A percentile compares a stretch with the other conserved stretches of the same genome.
These are phyloP conservation scores for Ulvella scutata DNA, from an alignment of 139 green algal genomes.

Conservation along the genomic window DNA sequence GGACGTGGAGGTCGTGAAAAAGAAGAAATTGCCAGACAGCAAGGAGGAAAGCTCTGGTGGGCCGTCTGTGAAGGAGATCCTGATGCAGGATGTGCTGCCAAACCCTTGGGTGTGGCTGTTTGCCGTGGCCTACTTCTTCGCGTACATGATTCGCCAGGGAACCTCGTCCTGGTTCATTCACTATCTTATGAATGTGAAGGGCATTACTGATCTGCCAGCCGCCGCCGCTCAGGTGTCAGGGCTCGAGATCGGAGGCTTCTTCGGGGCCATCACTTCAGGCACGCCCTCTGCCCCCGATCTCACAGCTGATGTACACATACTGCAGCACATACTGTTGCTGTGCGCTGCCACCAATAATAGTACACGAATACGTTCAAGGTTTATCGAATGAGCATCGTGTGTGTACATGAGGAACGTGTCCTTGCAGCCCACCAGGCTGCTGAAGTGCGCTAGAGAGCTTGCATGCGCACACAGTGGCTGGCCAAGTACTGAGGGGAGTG, in stretches of 20 bases:
- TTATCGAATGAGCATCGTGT: too few species aligned
- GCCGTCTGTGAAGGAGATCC: not conserved
- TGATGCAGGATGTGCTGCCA: conserved; percentile 31
- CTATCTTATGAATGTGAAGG: conserved; percentile 40
- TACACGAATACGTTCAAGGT: too few species aligned
- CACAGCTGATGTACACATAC: too few species aligned
- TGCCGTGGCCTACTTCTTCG: conserved; percentile 64
- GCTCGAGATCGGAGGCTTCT: not conserved
- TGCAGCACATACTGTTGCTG: too few species aligned
- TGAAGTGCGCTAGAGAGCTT: too few species aligned
- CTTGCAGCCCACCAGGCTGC: too few species aligned
- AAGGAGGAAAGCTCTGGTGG: not conserved
- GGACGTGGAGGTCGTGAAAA: not conserved
- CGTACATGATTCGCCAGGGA: conserved; percentile 52
- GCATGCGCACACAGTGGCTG: too few species aligned
- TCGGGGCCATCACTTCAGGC: not conserved
- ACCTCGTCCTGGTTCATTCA: conserved; percentile 55
- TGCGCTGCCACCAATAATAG: too few species aligned
- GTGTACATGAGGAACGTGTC: too few species aligned
- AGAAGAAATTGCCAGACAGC: too few species aligned
- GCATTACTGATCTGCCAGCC: conserved; percentile 20
- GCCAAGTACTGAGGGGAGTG: too few species aligned
- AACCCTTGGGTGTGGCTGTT: conserved; percentile 37
- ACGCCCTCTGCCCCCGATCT: not conserved
- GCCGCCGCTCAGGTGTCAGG: not conserved